Percentiles rank a stretch among this genome's conserved stretches.
These are phyloP conservation scores for Lepidium africanum DNA, from an alignment of 345 rosid genomes.

Conservation along the genomic window DNA sequence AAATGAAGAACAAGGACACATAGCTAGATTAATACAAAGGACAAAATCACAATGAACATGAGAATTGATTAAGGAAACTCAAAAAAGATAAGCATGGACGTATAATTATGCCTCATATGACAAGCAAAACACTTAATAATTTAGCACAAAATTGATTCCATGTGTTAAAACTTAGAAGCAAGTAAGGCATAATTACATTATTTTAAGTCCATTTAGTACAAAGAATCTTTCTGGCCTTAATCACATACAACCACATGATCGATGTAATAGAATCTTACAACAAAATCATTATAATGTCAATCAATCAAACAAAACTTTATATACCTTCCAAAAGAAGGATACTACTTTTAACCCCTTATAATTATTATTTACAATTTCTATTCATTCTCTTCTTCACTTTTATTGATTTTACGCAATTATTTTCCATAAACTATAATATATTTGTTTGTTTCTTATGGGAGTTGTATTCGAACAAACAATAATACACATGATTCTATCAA, in stretches of 20 bases:
- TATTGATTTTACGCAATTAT: too few relatives aligned
- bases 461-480: not conserved
- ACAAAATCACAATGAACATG: not conserved
- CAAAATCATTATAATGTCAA: not conserved
- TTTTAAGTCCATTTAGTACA: not conserved
- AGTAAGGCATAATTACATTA: constrained; percentile 16
- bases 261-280: not conserved
- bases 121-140: constrained; percentile 19
- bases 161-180: not conserved
- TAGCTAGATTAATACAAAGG: not conserved
- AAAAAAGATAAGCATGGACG: constrained; percentile 17
- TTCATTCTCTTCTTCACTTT: not conserved
- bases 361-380: not conserved
- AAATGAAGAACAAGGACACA: constrained; percentile 14
- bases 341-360: not conserved
- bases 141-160: not conserved
- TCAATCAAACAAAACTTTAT: not conserved
- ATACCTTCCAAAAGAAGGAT: not conserved
- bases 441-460: not conserved
- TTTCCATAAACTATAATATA: not conserved
- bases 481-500: too few relatives aligned
- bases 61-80: not conserved
- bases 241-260: not conserved
- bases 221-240: not conserved
- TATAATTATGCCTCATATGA: constrained; percentile 2